Percentiles rank a stretch among this genome's conserved stretches.
Conservation (phyloP, 331 rosid genomes). For the Telfairia occidentalis region DNA sequence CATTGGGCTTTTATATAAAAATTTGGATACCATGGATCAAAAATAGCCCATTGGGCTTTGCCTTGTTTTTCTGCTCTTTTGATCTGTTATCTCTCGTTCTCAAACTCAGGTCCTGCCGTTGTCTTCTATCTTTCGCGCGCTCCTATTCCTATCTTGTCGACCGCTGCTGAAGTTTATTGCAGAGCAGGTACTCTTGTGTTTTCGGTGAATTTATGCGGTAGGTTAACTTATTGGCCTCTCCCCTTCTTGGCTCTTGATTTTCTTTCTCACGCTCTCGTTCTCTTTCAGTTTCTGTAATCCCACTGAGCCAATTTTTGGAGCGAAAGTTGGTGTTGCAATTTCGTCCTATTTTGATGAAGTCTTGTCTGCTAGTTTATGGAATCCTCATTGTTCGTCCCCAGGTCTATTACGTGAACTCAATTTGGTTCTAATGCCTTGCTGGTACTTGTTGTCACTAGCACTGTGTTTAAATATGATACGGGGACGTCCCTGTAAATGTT, state of each 20-base stretch:
- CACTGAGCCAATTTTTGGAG: not conserved
- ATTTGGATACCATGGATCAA: too few relatives aligned
- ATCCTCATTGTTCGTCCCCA: not conserved
- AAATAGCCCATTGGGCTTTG: not conserved
- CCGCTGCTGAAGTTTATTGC: not conserved
- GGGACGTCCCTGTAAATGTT: slow-evolving; percentile 8
- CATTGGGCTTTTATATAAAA: not conserved
- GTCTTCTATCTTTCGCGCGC: not conserved
- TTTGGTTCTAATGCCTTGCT: not conserved
- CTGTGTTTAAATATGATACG: slow-evolving; percentile 14
- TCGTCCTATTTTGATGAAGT: not conserved
- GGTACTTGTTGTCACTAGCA: not conserved
- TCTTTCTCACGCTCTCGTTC: not conserved
- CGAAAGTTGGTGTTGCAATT: not conserved
- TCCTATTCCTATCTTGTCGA: not conserved
- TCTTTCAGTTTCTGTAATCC: not conserved
- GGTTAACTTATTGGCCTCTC: not conserved
- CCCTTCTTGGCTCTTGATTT: too few relatives aligned
- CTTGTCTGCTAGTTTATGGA: not conserved
- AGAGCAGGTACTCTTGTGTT: not conserved
- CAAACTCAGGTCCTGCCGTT: too few relatives aligned
- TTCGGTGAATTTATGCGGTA: not conserved
- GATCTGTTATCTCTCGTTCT: too few relatives aligned
- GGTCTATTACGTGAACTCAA: not conserved
- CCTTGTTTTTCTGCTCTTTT: not conserved